Conservation (phyloP, 768 basidiomycete genomes). For the Rhizopogon vinicolor region DNA sequence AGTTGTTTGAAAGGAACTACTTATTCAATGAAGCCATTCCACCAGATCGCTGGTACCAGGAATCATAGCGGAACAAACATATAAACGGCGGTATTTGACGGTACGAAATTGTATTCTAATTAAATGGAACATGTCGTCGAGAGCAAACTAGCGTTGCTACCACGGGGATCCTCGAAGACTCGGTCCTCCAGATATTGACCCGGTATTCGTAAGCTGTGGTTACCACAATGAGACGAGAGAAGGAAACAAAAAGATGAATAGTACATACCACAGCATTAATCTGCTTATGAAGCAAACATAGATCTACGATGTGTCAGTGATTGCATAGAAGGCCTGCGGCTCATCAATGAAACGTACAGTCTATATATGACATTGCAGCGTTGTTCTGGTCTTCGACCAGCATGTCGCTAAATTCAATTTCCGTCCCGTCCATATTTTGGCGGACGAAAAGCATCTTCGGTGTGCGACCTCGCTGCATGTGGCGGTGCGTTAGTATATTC, state of each 20-base stretch:
- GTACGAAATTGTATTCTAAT: neutral
- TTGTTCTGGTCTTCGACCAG: slow-evolving; percentile 97
- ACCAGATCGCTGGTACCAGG: neutral
- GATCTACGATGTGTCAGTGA: slow-evolving; percentile 13
- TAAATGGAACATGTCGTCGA: neutral
- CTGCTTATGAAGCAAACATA: slow-evolving; percentile 30
- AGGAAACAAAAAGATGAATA: neutral
- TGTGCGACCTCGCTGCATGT: slow-evolving; percentile 46
- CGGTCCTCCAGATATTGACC: slow-evolving; percentile 17
- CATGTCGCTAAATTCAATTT: slow-evolving; percentile 97
- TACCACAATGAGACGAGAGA: slow-evolving; percentile 1
- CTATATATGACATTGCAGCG: slow-evolving; percentile 86
- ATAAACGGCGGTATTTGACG: neutral
- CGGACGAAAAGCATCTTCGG: slow-evolving; percentile 73
- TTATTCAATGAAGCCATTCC: too few relatives aligned
- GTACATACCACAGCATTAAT: slow-evolving; percentile 23
- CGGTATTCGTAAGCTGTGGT: slow-evolving; percentile 26
- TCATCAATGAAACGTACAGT: slow-evolving; percentile 53
- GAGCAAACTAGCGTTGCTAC: slow-evolving; percentile 9
- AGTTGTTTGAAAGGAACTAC: neutral
- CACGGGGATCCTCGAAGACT: slow-evolving; percentile 29
- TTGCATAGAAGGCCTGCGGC: neutral
- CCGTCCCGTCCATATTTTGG: slow-evolving; percentile 88
- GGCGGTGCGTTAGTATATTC: slow-evolving; percentile 75
- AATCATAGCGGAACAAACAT: neutral